Evolutionary conservation across 1,284 basidiomycete species (phyloP).

Genomic region (Takashimella tepidaria): DNA sequence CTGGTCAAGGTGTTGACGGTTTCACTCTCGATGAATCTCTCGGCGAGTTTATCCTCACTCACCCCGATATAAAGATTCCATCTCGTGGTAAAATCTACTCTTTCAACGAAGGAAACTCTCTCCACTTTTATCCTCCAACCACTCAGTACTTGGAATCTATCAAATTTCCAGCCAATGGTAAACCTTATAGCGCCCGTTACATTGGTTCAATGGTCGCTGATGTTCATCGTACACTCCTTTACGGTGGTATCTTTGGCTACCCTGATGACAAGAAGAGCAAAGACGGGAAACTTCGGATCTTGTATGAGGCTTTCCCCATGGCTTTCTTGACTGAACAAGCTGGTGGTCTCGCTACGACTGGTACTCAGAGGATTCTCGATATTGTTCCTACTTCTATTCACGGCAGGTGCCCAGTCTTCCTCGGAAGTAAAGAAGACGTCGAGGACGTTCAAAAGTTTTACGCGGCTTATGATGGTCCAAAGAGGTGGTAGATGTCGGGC

Average conservation of each 20-base stretch:
- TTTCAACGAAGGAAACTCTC: slow-evolving; percentile 97
- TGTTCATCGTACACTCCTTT: slow-evolving; percentile 84
- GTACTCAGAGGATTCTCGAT: slow-evolving; percentile 85
- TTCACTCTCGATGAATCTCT: slow-evolving; percentile 95
- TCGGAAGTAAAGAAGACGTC: slow-evolving; percentile 93
- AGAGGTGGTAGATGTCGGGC: slow-evolving; percentile 2
- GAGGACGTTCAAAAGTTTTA: slow-evolving; percentile 82
- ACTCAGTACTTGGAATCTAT: slow-evolving; percentile 86
- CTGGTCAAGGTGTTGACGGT: slow-evolving; percentile 93
- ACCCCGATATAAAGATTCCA: slow-evolving; percentile 94
- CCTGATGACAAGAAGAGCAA: slow-evolving; percentile 98
- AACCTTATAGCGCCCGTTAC: slow-evolving; percentile 87
- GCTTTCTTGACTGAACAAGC: slow-evolving; percentile 92
- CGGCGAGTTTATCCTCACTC: slow-evolving; percentile 98
- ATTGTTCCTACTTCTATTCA: slow-evolving; percentile 85
- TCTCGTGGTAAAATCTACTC: slow-evolving; percentile 97
- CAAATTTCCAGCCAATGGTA: slow-evolving; percentile 72
- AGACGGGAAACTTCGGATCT: slow-evolving; percentile 80
- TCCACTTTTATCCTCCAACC: slow-evolving; percentile 87
- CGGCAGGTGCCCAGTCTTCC: slow-evolving; percentile 87
- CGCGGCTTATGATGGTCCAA: slow-evolving; percentile 44
- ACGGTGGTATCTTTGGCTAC: slow-evolving; percentile 98
- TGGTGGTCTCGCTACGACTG: slow-evolving; percentile 93
- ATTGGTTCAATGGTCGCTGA: slow-evolving; percentile 93
- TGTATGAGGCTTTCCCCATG: slow-evolving; percentile 99